Evolutionary conservation across 169 alveolate species (phyloP).

Genomic region (Cryptosporidium parvum): DNA sequence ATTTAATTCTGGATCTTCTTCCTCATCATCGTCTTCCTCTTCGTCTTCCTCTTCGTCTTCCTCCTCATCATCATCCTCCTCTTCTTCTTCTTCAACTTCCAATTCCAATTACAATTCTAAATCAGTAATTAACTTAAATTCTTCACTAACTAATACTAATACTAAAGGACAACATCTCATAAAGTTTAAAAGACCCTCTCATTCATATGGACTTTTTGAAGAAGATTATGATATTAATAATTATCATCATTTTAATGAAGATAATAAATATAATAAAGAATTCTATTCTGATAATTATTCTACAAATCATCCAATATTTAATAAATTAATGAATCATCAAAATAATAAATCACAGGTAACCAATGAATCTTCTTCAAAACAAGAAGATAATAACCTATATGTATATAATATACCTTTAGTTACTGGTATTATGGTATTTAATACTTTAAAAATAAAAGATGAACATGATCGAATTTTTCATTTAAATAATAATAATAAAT

Average conservation of each 20-base stretch:
- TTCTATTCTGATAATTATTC: neutral
- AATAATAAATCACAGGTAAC: neutral
- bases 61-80: neutral
- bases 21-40: neutral
- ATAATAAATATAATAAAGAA: neutral
- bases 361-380: neutral
- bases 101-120: neutral
- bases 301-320: too few species aligned
- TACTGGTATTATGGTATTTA: neutral
- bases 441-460: neutral
- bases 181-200: conserved; percentile 4
- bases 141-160: neutral
- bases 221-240: neutral
- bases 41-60: neutral
- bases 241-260: neutral
- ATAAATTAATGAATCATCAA: neutral
- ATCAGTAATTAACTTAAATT: neutral
- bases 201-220: conserved; percentile 53
- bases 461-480: neutral
- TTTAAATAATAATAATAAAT: neutral
- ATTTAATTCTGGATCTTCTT: neutral
- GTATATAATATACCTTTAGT: conserved; percentile 27
- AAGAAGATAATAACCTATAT: neutral
- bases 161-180: neutral
- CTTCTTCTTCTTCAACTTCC: neutral